Base-by-base conservation (phyloP, 2,329 filamentous ascomycete species). In the Phyllosticta citrichinensis region DNA sequence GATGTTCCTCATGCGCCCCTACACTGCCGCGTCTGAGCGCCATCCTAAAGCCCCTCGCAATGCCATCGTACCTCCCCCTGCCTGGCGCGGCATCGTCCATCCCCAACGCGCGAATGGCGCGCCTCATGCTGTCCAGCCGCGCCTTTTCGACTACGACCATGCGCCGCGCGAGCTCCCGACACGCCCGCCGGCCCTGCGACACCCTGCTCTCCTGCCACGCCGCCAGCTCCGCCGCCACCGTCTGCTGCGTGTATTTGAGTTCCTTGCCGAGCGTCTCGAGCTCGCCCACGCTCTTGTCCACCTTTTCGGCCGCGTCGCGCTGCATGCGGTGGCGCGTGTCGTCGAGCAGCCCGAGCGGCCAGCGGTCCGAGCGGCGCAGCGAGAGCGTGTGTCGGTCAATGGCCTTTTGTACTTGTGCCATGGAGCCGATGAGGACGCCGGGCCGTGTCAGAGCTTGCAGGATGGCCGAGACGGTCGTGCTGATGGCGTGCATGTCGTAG, bases 171-270 rank as follows among this genome's bases (percentile, higher is more conserved):
- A 96, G 83, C 55, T 91, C 85, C 65, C 81, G 84, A 63, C 97
- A 83, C 27, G 90, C 89, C 62, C 83, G 83, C 63, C 86, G 79
- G 1, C 89, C 91, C 76, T 89, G 85, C 68, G 83, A 84, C 66
- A 91, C 89, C 69, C 96, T 86, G 77, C 91, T 84, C 51, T 95
- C 91, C 69, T 96, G 92, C 91, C 94, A 99, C 17, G 89, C 91
- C 0, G 94, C 94, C 61, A 99, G 74, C 76, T 99, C 94, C 1
- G 85, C 82, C 6, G 95, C 93, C 24, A 97, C 93, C 14, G 93
- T 91, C 73, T 95, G 90, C 75, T 97, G 93, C 55, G 92, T 96
- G 73, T 94, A 96, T 56, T 91, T 80, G 60, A 99, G 77, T 74
- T 99, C 94, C 57, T 84, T 84, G 0, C 87, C 87, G n/a, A 96